Evolutionary conservation across 768 basidiomycete genomes (phyloP).

Genomic region (Xerocomellus dryophilus): DNA sequence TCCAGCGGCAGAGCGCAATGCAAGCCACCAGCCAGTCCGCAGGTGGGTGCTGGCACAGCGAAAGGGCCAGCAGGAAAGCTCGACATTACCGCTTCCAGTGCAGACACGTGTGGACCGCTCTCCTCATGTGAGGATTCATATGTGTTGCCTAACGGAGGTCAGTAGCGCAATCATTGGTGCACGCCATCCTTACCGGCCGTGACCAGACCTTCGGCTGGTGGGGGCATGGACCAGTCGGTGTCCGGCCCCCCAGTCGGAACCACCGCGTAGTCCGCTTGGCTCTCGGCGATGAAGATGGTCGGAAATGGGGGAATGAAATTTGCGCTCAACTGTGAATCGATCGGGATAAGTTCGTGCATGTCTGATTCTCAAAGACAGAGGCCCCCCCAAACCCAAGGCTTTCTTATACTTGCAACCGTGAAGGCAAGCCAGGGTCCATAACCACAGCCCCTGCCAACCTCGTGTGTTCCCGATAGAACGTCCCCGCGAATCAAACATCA

Average conservation of each 20-base stretch:
- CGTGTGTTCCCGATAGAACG: background rate
- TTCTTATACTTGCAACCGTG: background rate
- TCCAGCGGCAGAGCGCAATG: slow-evolving; percentile 1
- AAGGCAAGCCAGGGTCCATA: background rate
- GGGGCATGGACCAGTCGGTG: background rate
- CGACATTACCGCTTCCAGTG: background rate
- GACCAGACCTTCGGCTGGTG: background rate
- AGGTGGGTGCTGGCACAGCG: background rate
- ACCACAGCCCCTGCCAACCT: background rate
- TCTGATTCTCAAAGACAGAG: background rate
- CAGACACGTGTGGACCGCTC: background rate
- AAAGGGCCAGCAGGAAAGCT: background rate
- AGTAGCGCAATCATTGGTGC: background rate
- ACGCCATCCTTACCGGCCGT: background rate
- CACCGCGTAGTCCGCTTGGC: background rate
- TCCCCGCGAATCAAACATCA: background rate
- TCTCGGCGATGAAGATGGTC: too few relatives aligned
- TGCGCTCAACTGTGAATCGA: background rate
- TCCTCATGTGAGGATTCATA: background rate
- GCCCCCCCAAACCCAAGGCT: background rate
- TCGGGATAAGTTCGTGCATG: slow-evolving; percentile 4
- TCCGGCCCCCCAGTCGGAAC: background rate
- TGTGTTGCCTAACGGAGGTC: background rate
- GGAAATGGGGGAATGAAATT: background rate
- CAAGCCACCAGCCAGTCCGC: background rate